Conservation (phyloP, 352 stramenopile genomes). For the Phytopythium chamaehyphon region DNA sequence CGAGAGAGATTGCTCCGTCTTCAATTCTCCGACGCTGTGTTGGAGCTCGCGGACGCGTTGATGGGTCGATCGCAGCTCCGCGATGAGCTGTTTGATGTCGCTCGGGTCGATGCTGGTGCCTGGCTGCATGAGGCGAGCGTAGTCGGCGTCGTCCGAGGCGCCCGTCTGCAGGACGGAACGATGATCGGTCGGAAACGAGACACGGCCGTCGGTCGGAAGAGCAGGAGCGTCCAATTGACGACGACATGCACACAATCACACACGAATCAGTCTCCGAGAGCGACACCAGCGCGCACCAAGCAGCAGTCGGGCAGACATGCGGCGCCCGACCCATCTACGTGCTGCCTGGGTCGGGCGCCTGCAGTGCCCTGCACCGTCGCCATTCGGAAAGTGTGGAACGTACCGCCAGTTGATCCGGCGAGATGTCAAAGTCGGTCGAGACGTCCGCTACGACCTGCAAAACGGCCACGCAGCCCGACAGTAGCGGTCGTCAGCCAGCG, state of each 20-base stretch:
- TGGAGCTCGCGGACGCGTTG: constrained; percentile 26
- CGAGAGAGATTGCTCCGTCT: constrained; percentile 47
- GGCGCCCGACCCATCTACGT: too few relatives aligned
- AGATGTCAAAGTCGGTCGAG: constrained; percentile 11
- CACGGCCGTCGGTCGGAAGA: too few relatives aligned
- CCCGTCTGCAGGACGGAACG: neutral
- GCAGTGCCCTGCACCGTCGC: too few relatives aligned
- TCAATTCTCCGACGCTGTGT: constrained; percentile 45
- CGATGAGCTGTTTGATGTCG: constrained; percentile 17
- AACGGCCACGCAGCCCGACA: neutral
- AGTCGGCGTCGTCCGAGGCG: neutral
- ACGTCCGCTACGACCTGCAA: constrained; percentile 19
- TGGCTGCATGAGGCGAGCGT: neutral
- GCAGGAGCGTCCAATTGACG: too few relatives aligned
- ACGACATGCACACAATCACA: too few relatives aligned
- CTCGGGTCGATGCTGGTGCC: neutral
- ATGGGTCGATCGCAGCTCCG: constrained; percentile 7
- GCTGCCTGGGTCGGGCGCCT: too few relatives aligned
- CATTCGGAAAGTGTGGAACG: neutral
- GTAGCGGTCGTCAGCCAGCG: neutral
- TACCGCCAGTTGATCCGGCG: constrained; percentile 8
- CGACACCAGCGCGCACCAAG: too few relatives aligned
- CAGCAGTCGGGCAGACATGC: too few relatives aligned
- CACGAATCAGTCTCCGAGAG: too few relatives aligned
- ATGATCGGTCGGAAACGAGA: neutral